phyloP scores from a whole-genome alignment of 1,284 basidiomycete species.

The Porphyrellus sp. region DNA sequence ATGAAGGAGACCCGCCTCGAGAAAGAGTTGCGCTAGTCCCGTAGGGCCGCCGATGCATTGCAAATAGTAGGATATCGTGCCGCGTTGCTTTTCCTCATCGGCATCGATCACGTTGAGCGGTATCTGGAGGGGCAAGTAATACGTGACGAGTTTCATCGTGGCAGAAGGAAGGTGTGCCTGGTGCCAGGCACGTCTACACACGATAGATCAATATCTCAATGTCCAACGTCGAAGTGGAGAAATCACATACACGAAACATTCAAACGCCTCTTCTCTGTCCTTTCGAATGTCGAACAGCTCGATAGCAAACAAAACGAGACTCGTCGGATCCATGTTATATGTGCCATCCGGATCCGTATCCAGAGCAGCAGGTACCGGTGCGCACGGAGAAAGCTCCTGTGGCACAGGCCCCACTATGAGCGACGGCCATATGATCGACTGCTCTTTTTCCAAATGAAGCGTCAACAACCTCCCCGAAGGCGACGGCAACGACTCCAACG shows the following conservation, averaged over 20 bases:
- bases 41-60: conserved; percentile 58
- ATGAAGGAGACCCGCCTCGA: conserved; percentile 71
- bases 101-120: conserved; percentile 37
- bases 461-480: conserved; percentile 65
- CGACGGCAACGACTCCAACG: conserved; percentile 63
- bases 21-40: conserved; percentile 67
- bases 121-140: conserved; percentile 60
- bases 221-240: not conserved
- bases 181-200: conserved; percentile 73
- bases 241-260: conserved; percentile 66
- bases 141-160: conserved; percentile 67
- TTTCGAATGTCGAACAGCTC: conserved; percentile 70
- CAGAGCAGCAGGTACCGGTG: conserved; percentile 51
- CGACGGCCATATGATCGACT: conserved; percentile 75
- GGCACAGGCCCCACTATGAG: conserved; percentile 72
- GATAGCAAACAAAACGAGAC: conserved; percentile 62
- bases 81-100: conserved; percentile 41
- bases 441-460: conserved; percentile 73
- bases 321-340: conserved; percentile 82
- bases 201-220: not conserved
- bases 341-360: conserved; percentile 50
- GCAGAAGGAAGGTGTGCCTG: conserved; percentile 69
- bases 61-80: conserved; percentile 57
- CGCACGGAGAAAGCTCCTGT: conserved; percentile 49
- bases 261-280: conserved; percentile 71